Conservation (phyloP, 2,329 filamentous ascomycete species). For the Calonectria honghensis region DNA sequence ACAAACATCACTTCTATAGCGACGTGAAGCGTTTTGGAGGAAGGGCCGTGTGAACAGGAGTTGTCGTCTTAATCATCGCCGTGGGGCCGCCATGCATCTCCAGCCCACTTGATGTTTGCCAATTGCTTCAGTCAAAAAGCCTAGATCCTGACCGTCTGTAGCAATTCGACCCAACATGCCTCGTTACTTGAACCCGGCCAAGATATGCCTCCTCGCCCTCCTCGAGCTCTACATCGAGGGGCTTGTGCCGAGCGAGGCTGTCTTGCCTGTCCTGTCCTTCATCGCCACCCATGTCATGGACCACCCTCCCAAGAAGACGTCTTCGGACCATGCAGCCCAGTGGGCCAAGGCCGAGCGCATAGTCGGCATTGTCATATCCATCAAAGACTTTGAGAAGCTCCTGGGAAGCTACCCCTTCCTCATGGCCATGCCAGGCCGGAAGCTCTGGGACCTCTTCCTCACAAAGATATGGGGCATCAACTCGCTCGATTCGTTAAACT, state of each 20-base stretch:
- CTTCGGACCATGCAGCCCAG: conserved; percentile 55
- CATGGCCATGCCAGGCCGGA: conserved; percentile 80
- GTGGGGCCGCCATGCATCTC: background rate
- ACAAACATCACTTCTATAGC: background rate
- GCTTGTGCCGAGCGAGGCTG: conserved; percentile 80
- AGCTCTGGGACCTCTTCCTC: conserved; percentile 92
- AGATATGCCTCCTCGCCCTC: conserved; percentile 87
- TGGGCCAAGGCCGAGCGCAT: conserved; percentile 71
- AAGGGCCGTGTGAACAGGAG: background rate
- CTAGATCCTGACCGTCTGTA: background rate
- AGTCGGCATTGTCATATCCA: conserved; percentile 71
- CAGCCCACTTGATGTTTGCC: background rate
- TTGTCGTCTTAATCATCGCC: background rate
- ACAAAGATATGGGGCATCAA: conserved; percentile 88
- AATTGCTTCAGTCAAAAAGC: background rate
- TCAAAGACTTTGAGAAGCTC: conserved; percentile 77
- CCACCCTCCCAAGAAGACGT: conserved; percentile 56
- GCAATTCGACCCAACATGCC: conserved; percentile 68
- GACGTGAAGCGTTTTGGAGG: background rate
- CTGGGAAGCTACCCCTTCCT: conserved; percentile 71
- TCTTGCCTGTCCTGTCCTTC: conserved; percentile 86
- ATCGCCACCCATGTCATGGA: conserved; percentile 82
- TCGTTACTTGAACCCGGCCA: conserved; percentile 91
- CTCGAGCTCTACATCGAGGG: conserved; percentile 87
- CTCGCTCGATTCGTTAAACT: conserved; percentile 86